Percentiles rank a stretch among this genome's conserved stretches.
These are phyloP conservation scores for Arthroderma uncinatum DNA, from an alignment of 2,329 filamentous ascomycete species.

Conservation along the genomic window DNA sequence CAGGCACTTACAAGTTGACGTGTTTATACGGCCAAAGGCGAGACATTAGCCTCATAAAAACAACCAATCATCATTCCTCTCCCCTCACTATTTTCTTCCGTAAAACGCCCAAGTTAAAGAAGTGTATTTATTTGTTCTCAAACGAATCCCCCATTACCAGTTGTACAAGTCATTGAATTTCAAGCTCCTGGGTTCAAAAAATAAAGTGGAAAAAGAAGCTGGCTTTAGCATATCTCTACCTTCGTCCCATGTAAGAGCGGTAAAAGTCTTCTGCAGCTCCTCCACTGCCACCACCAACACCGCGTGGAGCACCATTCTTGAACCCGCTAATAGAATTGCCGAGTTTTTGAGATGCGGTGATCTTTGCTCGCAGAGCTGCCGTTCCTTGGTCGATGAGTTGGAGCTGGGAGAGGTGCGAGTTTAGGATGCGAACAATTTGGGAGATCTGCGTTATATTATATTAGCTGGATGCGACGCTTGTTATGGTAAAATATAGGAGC, in stretches of 20 bases:
- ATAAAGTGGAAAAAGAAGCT: background rate
- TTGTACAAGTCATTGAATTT: background rate
- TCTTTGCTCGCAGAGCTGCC: constrained; percentile 68
- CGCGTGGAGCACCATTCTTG: constrained; percentile 15
- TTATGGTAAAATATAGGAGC: constrained; percentile 13
- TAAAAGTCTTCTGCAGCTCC: constrained; percentile 79
- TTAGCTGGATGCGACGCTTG: background rate
- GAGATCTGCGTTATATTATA: constrained; percentile 52
- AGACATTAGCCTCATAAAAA: background rate
- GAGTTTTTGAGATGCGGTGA: constrained; percentile 69
- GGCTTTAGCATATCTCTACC: constrained; percentile 30
- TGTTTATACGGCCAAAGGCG: too few relatives aligned
- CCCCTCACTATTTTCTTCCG: background rate
- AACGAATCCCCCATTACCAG: background rate
- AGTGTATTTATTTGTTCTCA: background rate
- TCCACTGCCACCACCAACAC: constrained; percentile 32
- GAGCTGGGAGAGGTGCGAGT: constrained; percentile 80
- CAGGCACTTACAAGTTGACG: too few relatives aligned
- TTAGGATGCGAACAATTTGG: constrained; percentile 90
- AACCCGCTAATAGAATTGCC: constrained; percentile 43
- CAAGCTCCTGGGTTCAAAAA: background rate
- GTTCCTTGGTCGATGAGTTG: constrained; percentile 89
- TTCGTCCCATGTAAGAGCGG: constrained; percentile 69
- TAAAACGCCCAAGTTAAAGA: background rate
- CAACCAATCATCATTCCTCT: background rate